Conservation (phyloP, 2,329 filamentous ascomycete genomes). For the Ustilaginoidea virens region DNA sequence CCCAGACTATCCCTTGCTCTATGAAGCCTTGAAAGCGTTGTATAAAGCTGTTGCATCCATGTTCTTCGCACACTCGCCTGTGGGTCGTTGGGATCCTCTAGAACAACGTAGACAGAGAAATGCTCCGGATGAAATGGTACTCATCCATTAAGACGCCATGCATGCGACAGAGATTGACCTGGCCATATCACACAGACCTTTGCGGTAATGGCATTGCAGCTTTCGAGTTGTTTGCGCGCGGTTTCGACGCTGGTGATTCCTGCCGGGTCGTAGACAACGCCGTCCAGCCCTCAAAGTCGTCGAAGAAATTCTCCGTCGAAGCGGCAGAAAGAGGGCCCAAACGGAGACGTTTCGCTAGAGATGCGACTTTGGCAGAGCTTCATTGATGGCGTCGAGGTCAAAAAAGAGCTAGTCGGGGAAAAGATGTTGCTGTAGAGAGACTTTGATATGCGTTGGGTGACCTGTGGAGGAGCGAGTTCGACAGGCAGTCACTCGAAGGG, state of each 20-base stretch:
- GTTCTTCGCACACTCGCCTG: constrained; percentile 4
- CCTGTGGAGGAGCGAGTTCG: constrained; percentile 7
- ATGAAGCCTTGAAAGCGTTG: constrained; percentile 8
- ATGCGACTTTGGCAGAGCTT: constrained; percentile 5
- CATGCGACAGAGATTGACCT: constrained; percentile 8
- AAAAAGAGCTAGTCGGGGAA: constrained; percentile 9
- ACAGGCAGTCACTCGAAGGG: constrained; percentile 8
- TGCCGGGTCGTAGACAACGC: constrained; percentile 9
- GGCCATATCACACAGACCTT: too few species aligned
- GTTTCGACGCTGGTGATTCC: too few species aligned
- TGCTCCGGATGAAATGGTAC: constrained; percentile 5
- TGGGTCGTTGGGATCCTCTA: constrained; percentile 4
- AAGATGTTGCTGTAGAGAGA: constrained; percentile 9
- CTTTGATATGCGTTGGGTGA: constrained; percentile 1
- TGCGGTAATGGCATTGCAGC: too few species aligned
- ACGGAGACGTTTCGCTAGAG: constrained; percentile 3
- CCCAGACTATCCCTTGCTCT: constrained; percentile 13
- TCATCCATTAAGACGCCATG: constrained; percentile 9
- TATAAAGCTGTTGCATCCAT: constrained; percentile 8
- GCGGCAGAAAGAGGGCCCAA: constrained; percentile 5
- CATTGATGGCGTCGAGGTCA: constrained; percentile 7
- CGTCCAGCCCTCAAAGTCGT: constrained; percentile 10
- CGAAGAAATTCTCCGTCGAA: constrained; percentile 8
- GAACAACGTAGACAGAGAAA: too few species aligned
- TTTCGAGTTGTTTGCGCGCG: too few species aligned